These are phyloP conservation scores for Podospora didyma DNA, from an alignment of 495 filamentous ascomycete species.

Conservation along the genomic window DNA sequence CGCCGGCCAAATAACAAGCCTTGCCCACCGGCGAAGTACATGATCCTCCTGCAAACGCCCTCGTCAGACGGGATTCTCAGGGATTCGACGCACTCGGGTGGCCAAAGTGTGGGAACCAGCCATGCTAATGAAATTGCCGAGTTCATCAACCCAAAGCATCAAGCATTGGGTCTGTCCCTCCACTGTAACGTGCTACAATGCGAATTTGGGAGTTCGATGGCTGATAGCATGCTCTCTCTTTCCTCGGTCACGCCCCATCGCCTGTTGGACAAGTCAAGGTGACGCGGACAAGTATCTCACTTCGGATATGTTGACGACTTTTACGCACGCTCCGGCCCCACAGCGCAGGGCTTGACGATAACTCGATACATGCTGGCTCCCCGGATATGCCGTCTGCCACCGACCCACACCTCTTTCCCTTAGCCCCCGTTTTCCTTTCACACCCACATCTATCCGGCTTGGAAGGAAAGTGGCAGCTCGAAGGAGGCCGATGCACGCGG, in stretches of 20 bases:
- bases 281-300: no score
- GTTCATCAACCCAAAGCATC: background rate
- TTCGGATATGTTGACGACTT: no score
- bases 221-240: background rate
- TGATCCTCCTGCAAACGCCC: constrained; percentile 22
- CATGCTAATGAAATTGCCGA: background rate
- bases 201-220: background rate
- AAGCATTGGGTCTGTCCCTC: background rate
- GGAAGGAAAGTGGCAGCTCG: background rate
- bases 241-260: no score
- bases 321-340: no score
- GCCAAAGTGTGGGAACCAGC: background rate
- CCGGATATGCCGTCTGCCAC: no score
- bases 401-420: no score
- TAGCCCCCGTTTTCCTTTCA: background rate
- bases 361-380: background rate
- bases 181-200: background rate
- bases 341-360: no score
- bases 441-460: no score
- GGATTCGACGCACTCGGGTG: background rate
- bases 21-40: constrained; percentile 21
- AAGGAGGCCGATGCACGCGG: background rate
- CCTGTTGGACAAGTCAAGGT: no score
- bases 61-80: background rate
- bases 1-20: constrained; percentile 19